phyloP scores from a whole-genome alignment of 2,329 filamentous ascomycete species.

The Botryotinia globosa region DNA sequence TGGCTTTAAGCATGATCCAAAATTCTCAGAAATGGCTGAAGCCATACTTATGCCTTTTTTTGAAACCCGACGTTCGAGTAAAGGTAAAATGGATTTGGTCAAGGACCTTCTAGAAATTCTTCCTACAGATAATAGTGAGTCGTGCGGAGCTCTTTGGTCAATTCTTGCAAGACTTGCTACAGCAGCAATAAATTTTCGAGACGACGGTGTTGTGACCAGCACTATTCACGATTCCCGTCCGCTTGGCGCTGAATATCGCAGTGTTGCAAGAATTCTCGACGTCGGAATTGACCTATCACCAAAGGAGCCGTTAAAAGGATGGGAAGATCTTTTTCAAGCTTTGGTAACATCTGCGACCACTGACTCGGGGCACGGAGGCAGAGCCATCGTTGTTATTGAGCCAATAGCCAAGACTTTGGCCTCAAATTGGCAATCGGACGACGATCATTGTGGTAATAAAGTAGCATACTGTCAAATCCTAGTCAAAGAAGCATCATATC shows the following conservation, averaged over 20 bases:
- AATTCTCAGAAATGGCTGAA: conserved; percentile 41
- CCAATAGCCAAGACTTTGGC: conserved; percentile 59
- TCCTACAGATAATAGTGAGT: conserved; percentile 33
- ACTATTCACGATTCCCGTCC: conserved; percentile 45
- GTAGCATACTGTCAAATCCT: conserved; percentile 38
- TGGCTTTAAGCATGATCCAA: conserved; percentile 29
- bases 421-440: conserved; percentile 39
- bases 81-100: conserved; percentile 41
- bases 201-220: conserved; percentile 27
- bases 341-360: conserved; percentile 55
- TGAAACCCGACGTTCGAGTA: conserved; percentile 39
- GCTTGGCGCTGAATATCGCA: conserved; percentile 66
- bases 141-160: conserved; percentile 32
- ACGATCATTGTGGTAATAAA: conserved; percentile 20
- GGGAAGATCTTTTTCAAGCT: conserved; percentile 54
- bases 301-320: conserved; percentile 37
- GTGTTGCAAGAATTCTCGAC: conserved; percentile 65
- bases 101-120: conserved; percentile 33
- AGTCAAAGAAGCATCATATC: conserved; percentile 47
- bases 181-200: conserved; percentile 26
- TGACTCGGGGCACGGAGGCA: conserved; percentile 65
- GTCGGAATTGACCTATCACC: conserved; percentile 50
- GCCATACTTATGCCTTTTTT: conserved; percentile 59
- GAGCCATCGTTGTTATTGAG: conserved; percentile 66
- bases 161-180: conserved; percentile 35